Conservation (phyloP, 2,329 filamentous ascomycete genomes). For the Fusarium caatingaense region DNA sequence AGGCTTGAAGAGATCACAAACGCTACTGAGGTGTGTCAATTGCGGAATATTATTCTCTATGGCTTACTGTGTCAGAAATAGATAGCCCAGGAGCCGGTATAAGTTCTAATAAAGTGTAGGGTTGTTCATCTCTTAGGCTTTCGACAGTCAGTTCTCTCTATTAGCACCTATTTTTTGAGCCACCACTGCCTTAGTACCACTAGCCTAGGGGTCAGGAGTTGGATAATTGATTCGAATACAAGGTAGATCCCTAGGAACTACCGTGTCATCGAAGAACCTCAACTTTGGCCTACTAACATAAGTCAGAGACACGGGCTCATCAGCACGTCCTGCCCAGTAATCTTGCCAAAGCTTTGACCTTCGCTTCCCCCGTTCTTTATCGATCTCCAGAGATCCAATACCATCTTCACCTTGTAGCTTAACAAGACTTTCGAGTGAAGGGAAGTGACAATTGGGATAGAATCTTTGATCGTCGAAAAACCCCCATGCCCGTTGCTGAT, state of each 20-base stretch:
- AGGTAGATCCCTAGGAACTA: not conserved
- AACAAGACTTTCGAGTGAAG: not conserved
- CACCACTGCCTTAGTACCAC: too few species aligned
- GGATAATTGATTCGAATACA: too few species aligned
- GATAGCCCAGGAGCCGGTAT: not conserved
- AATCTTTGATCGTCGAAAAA: constrained; percentile 19
- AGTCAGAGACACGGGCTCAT: not conserved
- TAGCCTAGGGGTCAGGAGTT: too few species aligned
- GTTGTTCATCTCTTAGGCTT: not conserved
- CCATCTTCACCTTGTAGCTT: too few species aligned
- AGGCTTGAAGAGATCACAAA: too few species aligned
- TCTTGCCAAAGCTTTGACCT: not conserved
- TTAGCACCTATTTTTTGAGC: too few species aligned
- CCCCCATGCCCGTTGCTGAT: constrained; percentile 24
- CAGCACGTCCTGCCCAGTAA: not conserved
- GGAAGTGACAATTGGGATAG: not conserved
- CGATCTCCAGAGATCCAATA: too few species aligned
- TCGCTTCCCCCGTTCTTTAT: too few species aligned
- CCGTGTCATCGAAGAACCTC: not conserved
- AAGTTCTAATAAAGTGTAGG: not conserved
- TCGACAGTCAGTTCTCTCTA: not conserved
- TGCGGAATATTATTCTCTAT: too few species aligned
- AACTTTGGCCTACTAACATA: fast-evolving
- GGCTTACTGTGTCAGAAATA: too few species aligned
- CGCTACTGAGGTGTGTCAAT: too few species aligned